Evolutionary conservation across 257 asterid species (phyloP).

Genomic region (Dorcoceras hygrometricum): DNA sequence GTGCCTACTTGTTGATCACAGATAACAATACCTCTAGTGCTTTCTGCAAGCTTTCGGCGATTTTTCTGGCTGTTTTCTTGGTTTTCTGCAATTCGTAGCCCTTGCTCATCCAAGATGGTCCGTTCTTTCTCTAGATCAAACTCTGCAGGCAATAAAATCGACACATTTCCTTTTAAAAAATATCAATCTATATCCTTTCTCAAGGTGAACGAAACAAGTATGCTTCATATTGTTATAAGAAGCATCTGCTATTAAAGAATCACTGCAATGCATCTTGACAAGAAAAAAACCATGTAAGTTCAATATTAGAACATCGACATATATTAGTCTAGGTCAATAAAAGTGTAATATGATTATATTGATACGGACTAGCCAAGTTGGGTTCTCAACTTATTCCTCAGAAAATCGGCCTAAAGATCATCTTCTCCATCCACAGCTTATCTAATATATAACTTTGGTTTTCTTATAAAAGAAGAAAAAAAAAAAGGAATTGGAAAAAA

Average conservation of each 20-base stretch:
- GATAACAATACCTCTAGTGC: conserved; percentile 77
- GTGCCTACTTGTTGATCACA: conserved; percentile 16
- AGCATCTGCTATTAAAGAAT: background rate
- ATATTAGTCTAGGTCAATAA: no score
- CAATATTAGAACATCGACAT: no score
- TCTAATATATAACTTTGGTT: no score
- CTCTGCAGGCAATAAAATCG: conserved; percentile 42
- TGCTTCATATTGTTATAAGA: background rate
- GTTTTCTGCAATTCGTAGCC: conserved; percentile 93
- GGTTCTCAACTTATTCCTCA: no score
- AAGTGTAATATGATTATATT: no score
- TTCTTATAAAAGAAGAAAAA: no score
- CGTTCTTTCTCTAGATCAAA: conserved; percentile 95
- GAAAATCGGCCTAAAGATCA: no score
- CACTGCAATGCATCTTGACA: background rate
- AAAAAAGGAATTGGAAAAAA: no score
- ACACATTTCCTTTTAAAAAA: conserved; percentile 13
- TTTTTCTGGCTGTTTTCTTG: conserved; percentile 98
- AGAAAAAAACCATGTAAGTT: no score
- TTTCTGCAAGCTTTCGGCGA: conserved; percentile 98
- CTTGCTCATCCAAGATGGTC: conserved; percentile 86
- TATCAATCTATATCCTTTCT: conserved; percentile 1
- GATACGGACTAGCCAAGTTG: no score
- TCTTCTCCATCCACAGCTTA: no score
- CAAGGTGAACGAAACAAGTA: background rate